A percentile compares a stretch with the other conserved stretches of the same genome.
Conservation (phyloP, 192 early-diverging fungal species). For the Powellomyces hirtus region DNA sequence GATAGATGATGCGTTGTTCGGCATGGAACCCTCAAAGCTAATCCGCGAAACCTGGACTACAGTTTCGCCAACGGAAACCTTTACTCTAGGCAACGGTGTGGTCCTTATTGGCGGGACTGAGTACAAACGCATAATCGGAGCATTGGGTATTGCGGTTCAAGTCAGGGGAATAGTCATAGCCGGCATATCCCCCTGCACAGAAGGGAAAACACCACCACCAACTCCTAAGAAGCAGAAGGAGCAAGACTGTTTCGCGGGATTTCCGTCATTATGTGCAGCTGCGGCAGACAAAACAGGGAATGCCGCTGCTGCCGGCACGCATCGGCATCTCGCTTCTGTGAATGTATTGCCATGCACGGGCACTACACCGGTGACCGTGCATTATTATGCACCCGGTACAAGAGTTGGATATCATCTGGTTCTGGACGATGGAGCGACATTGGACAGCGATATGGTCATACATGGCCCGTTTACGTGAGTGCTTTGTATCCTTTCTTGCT, state of each 20-base stretch:
- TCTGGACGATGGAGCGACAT: slow-evolving; percentile 2
- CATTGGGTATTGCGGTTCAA: slow-evolving; percentile 4
- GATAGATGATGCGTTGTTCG: slow-evolving; percentile 4
- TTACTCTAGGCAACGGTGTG: slow-evolving; percentile 26
- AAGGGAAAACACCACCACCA: no score
- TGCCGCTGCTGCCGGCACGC: no score
- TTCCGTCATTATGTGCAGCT: no score
- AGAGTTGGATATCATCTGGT: slow-evolving; percentile 11
- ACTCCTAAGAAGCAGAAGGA: no score
- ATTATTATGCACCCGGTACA: slow-evolving; percentile 3
- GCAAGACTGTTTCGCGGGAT: no score
- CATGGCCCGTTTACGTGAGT: slow-evolving; percentile 26
- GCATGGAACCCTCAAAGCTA: slow-evolving; percentile 12
- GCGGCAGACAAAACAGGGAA: no score
- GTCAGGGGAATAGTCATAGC: slow-evolving; percentile 18
- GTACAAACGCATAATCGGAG: slow-evolving; percentile 22
- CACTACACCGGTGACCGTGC: background rate
- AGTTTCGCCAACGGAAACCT: background rate
- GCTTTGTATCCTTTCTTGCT: background rate
- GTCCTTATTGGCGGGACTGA: slow-evolving; percentile 10
- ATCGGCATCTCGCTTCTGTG: slow-evolving; percentile 1
- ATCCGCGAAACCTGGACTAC: slow-evolving; percentile 6
- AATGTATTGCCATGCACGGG: slow-evolving; percentile 7
- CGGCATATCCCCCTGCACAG: no score
- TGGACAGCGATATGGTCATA: slow-evolving; percentile 21